A percentile compares a stretch with the other conserved stretches of the same genome.
These are phyloP conservation scores for Prunus kanzakura DNA, from an alignment of 306 rosid species.

Conservation along the genomic window DNA sequence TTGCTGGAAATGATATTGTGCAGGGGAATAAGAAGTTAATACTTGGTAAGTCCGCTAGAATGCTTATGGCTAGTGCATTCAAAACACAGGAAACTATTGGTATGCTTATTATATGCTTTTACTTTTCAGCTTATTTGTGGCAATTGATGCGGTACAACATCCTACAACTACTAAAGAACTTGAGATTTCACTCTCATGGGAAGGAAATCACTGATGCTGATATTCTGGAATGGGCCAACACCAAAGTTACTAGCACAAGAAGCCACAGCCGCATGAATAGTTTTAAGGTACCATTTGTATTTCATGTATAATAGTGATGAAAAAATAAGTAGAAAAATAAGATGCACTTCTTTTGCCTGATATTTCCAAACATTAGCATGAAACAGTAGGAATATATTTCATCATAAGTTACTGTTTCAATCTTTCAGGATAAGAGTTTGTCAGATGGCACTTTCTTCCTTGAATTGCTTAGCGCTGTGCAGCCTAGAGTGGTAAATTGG, in stretches of 20 bases:
- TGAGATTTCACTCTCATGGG: constrained; percentile 90
- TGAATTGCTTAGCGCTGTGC: constrained; percentile 90
- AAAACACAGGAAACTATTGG: background rate
- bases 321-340: background rate
- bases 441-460: constrained; percentile 90
- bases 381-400: background rate
- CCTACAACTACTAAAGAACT: constrained; percentile 84
- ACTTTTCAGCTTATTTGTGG: constrained; percentile 84
- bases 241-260: constrained; percentile 69
- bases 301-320: background rate
- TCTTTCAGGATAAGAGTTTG: constrained; percentile 74
- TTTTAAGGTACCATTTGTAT: constrained; percentile 59
- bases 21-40: constrained; percentile 90
- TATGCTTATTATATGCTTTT: background rate
- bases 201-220: constrained; percentile 87
- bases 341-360: background rate
- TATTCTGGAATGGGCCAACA: constrained; percentile 90
- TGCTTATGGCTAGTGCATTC: background rate
- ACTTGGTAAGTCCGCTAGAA: constrained; percentile 53
- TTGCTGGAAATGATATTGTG: constrained; percentile 97
- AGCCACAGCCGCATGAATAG: constrained; percentile 75
- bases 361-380: background rate
- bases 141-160: constrained; percentile 92
- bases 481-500: constrained; percentile 88
- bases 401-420: background rate